Percentiles rank a stretch among this genome's conserved stretches.
phyloP scores from a whole-genome alignment of 345 rosid genomes.

The Tarenaya hassleriana region DNA sequence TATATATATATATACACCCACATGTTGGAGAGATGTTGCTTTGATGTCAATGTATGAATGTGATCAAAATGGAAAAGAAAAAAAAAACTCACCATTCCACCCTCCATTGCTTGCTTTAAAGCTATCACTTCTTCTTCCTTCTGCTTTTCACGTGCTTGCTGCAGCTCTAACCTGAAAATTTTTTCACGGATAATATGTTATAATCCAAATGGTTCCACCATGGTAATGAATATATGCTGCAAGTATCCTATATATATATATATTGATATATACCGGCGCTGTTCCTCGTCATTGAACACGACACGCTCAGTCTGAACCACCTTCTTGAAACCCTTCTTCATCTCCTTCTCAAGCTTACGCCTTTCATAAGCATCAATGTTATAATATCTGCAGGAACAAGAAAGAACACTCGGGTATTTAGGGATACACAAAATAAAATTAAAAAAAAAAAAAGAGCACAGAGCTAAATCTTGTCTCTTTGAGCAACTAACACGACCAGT shows the following conservation, averaged over 20 bases:
- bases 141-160: constrained; percentile 70
- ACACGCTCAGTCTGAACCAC: constrained; percentile 58
- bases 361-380: constrained; percentile 79
- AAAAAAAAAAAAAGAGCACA: no score
- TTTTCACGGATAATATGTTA: neutral
- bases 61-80: neutral
- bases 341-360: constrained; percentile 63
- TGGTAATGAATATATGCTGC: neutral
- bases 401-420: neutral
- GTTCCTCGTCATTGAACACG: constrained; percentile 92
- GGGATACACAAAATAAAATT: no score
- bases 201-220: neutral
- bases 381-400: constrained; percentile 51
- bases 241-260: constrained; percentile 8
- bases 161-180: constrained; percentile 62
- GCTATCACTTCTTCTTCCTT: constrained; percentile 79
- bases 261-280: constrained; percentile 65
- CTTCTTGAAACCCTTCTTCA: constrained; percentile 62
- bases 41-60: neutral
- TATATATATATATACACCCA: no score
- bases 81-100: constrained; percentile 78
- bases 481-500: neutral
- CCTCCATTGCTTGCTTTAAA: constrained; percentile 79
- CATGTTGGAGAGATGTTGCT: neutral
- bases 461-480: neutral